A percentile compares a stretch with the other conserved stretches of the same genome.
phyloP scores from a whole-genome alignment of 176 grass and related monocot genomes.

The Raddia guianensis region DNA sequence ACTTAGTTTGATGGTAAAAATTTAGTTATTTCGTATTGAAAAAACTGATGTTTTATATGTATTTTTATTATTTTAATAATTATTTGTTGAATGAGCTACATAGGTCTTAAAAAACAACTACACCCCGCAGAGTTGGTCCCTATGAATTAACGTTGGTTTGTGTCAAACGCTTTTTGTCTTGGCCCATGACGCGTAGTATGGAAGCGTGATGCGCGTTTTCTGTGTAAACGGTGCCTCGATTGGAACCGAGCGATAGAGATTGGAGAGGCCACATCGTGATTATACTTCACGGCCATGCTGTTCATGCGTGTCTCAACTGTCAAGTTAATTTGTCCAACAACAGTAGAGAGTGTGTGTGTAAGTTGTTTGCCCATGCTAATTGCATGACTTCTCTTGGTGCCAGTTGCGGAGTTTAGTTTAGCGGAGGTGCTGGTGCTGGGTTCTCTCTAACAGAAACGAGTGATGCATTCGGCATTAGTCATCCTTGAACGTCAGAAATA shows the following conservation, averaged over 20 bases:
- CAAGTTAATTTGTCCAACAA: not conserved
- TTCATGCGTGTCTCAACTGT: not conserved
- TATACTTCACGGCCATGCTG: not conserved
- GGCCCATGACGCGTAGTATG: not conserved
- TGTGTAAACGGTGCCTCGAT: not conserved
- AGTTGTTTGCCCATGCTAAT: not conserved
- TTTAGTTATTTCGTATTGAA: too few species aligned
- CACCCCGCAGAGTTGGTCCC: too few species aligned
- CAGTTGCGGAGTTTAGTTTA: not conserved
- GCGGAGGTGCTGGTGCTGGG: not conserved
- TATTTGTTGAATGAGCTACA: too few species aligned
- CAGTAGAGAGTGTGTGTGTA: not conserved
- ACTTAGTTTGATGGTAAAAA: too few species aligned
- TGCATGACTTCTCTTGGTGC: not conserved
- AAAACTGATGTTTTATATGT: too few species aligned
- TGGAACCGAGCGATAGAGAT: not conserved
- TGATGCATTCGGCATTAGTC: not conserved
- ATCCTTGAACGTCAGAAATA: not conserved
- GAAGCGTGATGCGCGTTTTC: not conserved
- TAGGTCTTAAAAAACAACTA: too few species aligned
- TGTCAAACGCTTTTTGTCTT: not conserved
- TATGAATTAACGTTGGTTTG: not conserved
- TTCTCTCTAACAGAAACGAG: not conserved
- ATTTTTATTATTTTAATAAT: too few species aligned
- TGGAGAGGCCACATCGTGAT: not conserved